phyloP scores from a whole-genome alignment of 208 protist species.

The Tritrichomonas foetus region DNA sequence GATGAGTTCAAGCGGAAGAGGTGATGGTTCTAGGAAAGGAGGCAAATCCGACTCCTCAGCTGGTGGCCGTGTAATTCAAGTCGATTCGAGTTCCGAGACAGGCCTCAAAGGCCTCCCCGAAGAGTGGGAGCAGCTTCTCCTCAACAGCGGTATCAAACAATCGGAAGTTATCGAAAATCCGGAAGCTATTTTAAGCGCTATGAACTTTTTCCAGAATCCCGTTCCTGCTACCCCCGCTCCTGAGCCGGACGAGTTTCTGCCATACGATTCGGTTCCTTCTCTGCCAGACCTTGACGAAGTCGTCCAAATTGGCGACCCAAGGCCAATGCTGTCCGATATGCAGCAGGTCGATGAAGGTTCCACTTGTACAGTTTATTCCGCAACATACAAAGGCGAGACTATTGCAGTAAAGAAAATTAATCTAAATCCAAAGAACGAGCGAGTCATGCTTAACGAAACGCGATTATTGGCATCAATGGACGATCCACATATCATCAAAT shows the following conservation, averaged over 20 bases:
- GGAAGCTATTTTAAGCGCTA: not conserved
- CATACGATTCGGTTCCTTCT: not conserved
- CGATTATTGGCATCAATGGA: slow-evolving; percentile 1
- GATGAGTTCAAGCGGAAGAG: no score
- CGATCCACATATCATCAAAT: not conserved
- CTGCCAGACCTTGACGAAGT: not conserved
- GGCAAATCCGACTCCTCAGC: no score
- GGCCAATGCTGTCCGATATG: not conserved
- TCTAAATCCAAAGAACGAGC: not conserved
- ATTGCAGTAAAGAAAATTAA: slow-evolving; percentile 17
- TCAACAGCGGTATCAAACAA: not conserved
- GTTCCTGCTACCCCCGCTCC: no score
- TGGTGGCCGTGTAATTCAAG: not conserved
- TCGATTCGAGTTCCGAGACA: not conserved
- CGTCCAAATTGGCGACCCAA: not conserved
- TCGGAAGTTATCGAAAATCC: not conserved
- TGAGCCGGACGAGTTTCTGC: not conserved
- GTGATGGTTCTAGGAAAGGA: no score
- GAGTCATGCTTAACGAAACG: not conserved
- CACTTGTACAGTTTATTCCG: not conserved
- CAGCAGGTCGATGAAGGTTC: not conserved
- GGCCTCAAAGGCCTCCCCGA: not conserved
- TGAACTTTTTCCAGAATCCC: not conserved
- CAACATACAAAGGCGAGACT: not conserved
- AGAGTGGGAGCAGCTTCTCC: not conserved